Evolutionary conservation across 2,329 filamentous ascomycete genomes (phyloP).

Genomic region (Talaromyces rugulosus): DNA sequence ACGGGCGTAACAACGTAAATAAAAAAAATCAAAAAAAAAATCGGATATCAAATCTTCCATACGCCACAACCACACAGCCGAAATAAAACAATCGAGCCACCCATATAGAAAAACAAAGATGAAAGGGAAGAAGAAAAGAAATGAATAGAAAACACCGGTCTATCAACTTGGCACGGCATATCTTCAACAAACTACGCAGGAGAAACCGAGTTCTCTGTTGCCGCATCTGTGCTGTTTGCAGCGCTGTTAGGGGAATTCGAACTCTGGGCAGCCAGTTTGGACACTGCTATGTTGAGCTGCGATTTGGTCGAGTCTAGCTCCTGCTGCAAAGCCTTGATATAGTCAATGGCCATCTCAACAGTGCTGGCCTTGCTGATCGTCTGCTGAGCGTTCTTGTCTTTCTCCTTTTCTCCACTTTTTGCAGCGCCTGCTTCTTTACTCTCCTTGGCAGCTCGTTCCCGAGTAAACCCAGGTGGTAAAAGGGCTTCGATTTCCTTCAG

Average conservation of each 20-base stretch:
- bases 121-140: background rate
- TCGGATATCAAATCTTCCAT: background rate
- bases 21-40: background rate
- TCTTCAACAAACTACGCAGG: background rate
- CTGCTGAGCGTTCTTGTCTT: conserved; percentile 42
- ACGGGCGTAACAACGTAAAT: background rate
- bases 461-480: conserved; percentile 56
- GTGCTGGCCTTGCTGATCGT: conserved; percentile 92
- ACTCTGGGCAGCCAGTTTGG: conserved; percentile 43
- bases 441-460: conserved; percentile 37
- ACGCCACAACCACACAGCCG: background rate
- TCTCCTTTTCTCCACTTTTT: conserved; percentile 36
- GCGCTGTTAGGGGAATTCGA: background rate
- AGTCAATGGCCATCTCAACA: conserved; percentile 94
- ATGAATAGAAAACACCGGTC: background rate
- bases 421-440: conserved; percentile 37
- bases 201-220: background rate
- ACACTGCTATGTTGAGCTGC: conserved; percentile 62
- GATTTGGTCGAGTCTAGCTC: conserved; percentile 64
- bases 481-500: conserved; percentile 86
- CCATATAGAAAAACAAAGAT: background rate
- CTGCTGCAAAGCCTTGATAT: conserved; percentile 79
- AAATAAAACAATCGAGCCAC: background rate
- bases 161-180: background rate
- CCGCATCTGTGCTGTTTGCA: background rate